These are phyloP conservation scores for Datisca glomerata DNA, from an alignment of 306 rosid species.

Conservation along the genomic window DNA sequence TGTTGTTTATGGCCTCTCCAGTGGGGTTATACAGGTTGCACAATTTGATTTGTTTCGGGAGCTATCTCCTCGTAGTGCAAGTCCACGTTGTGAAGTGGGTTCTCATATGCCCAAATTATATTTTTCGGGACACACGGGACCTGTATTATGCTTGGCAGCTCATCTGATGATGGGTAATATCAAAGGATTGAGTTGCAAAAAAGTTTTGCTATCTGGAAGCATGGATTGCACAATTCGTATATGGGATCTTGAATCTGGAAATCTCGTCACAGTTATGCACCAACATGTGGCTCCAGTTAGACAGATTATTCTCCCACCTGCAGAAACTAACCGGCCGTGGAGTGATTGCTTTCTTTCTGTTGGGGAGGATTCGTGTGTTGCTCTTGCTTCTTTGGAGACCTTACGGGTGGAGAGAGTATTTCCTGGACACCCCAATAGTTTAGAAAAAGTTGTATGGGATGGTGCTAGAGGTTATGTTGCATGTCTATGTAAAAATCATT, in stretches of 20 bases:
- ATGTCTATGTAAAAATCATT: conserved; percentile 57
- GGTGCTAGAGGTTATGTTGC: conserved; percentile 80
- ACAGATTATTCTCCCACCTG: conserved; percentile 80
- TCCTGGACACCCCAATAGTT: conserved; percentile 82
- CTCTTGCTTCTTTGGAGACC: conserved; percentile 82
- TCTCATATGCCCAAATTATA: conserved; percentile 35
- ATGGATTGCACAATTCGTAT: conserved; percentile 74
- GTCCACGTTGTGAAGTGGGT: conserved; percentile 29
- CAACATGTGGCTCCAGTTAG: conserved; percentile 90
- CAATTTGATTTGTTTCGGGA: conserved; percentile 58
- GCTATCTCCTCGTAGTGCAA: conserved; percentile 29
- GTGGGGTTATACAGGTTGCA: conserved; percentile 68
- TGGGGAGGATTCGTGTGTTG: conserved; percentile 90
- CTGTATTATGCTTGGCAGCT: conserved; percentile 89
- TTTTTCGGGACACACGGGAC: conserved; percentile 68
- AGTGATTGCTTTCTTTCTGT: conserved; percentile 82
- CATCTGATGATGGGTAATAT: conserved; percentile 50
- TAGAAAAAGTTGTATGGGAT: conserved; percentile 93
- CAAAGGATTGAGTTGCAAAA: conserved; percentile 30
- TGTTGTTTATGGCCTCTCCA: conserved; percentile 62
- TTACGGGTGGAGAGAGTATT: conserved; percentile 85
- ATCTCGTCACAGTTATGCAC: conserved; percentile 65
- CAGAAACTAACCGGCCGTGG: conserved; percentile 64
- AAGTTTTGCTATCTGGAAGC: conserved; percentile 86
- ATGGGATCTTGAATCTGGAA: conserved; percentile 79